Evolutionary conservation across 192 early-diverging fungal genomes (phyloP).

Genomic region (Coemansia sp.): DNA sequence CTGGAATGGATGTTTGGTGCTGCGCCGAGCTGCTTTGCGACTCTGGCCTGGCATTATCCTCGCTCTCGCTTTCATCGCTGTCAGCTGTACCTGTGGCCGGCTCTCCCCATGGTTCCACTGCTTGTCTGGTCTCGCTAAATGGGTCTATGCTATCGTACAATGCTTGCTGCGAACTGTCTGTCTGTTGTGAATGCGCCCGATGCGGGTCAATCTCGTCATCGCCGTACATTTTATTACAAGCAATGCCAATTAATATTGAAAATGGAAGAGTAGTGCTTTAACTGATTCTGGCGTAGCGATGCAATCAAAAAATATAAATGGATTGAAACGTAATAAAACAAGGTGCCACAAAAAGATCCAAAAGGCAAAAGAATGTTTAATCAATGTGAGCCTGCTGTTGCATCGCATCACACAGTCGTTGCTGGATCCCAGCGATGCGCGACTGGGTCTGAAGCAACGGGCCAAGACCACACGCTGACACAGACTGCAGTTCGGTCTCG

Average conservation of each 20-base stretch:
- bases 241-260: too few relatives aligned
- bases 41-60: neutral
- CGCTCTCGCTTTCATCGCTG: conserved; percentile 8
- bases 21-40: neutral
- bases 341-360: conserved; percentile 1
- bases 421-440: conserved; percentile 26
- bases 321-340: conserved; percentile 8
- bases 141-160: conserved; percentile 29
- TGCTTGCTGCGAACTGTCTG: conserved; percentile 12
- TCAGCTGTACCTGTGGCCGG: neutral
- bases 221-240: conserved; percentile 19
- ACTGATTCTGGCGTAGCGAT: too few relatives aligned
- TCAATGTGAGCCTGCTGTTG: neutral
- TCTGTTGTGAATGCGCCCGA: conserved; percentile 21
- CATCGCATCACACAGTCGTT: conserved; percentile 25
- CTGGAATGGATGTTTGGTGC: neutral
- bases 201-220: conserved; percentile 45
- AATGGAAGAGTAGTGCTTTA: too few relatives aligned
- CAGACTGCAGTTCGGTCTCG: conserved; percentile 16
- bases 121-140: conserved; percentile 22
- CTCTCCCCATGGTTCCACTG: conserved; percentile 13
- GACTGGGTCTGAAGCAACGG: conserved; percentile 15
- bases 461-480: neutral
- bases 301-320: too few relatives aligned
- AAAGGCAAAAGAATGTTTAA: neutral